A percentile compares a stretch with the other conserved stretches of the same genome.
Evolutionary conservation across 2,329 filamentous ascomycete species (phyloP).

Genomic region (Leptographium flavum): DNA sequence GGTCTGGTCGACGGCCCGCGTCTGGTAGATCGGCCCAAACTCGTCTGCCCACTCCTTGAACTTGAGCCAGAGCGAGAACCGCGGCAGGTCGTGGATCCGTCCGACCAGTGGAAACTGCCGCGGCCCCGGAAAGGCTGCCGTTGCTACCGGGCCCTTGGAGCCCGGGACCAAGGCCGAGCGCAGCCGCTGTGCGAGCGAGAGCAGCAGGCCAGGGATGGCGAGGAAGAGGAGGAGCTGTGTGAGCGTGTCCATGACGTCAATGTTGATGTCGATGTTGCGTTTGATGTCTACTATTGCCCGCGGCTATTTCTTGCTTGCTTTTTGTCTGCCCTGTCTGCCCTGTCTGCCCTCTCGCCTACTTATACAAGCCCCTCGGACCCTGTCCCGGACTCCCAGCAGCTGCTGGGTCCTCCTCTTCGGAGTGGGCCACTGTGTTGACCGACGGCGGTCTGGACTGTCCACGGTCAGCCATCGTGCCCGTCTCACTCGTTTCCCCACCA

Average conservation of each 20-base stretch:
- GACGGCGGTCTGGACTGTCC: too few relatives aligned
- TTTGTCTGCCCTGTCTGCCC: too few relatives aligned
- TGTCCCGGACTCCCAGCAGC: too few relatives aligned
- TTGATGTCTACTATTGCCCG: too few relatives aligned
- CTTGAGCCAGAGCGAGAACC: constrained; percentile 33
- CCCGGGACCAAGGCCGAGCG: constrained; percentile 20
- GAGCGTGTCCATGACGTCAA: constrained; percentile 24
- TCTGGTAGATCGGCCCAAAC: constrained; percentile 29
- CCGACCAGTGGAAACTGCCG: constrained; percentile 32
- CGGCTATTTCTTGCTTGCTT: too few relatives aligned
- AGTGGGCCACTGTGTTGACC: too few relatives aligned
- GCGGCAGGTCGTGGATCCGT: constrained; percentile 32
- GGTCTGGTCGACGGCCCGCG: constrained; percentile 22
- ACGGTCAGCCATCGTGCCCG: too few relatives aligned
- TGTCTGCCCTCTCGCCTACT: too few relatives aligned
- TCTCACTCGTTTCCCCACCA: too few relatives aligned
- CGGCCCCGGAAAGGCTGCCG: constrained; percentile 28
- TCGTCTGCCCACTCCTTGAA: constrained; percentile 32
- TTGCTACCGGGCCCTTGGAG: constrained; percentile 13
- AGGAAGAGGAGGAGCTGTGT: constrained; percentile 28
- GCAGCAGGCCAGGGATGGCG: constrained; percentile 28
- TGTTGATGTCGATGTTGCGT: neutral
- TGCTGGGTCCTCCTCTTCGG: too few relatives aligned
- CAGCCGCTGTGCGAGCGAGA: constrained; percentile 25
- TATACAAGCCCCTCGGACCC: too few relatives aligned